Evolutionary conservation across 2,329 filamentous ascomycete species (phyloP).

Genomic region (Clarireedia sp.): DNA sequence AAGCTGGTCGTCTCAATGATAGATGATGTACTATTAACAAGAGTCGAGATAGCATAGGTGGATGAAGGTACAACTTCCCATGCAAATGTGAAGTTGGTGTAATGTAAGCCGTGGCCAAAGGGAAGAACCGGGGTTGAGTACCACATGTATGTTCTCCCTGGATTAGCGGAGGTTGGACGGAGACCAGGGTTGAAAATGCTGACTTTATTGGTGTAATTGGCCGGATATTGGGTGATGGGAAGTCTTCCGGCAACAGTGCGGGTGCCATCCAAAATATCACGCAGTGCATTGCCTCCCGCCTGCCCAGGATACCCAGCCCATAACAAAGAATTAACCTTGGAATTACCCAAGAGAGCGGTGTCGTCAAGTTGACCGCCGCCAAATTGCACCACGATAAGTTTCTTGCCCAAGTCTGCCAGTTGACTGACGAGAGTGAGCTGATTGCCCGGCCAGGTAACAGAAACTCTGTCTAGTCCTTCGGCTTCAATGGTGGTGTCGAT

Average conservation of each 20-base stretch:
- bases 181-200: constrained; percentile 50
- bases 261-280: constrained; percentile 45
- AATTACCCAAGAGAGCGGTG: constrained; percentile 41
- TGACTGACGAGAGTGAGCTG: constrained; percentile 44
- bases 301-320: constrained; percentile 56
- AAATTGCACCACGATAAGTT: constrained; percentile 44
- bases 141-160: constrained; percentile 51
- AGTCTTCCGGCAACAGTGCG: constrained; percentile 35
- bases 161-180: constrained; percentile 37
- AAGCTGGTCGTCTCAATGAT: constrained; percentile 27
- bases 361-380: constrained; percentile 33
- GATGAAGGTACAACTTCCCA: background rate
- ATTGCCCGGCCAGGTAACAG: constrained; percentile 42
- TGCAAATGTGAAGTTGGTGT: constrained; percentile 10
- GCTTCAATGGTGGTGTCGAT: constrained; percentile 45
- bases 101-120: constrained; percentile 44
- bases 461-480: constrained; percentile 42
- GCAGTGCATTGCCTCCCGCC: constrained; percentile 46
- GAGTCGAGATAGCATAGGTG: background rate
- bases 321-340: constrained; percentile 42
- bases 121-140: constrained; percentile 42
- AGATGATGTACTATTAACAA: too few species aligned
- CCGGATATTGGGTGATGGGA: constrained; percentile 48
- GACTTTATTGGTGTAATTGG: constrained; percentile 41
- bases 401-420: constrained; percentile 38